Conservation (phyloP, 176 grass and related monocot species). For the Stipa capillata region DNA sequence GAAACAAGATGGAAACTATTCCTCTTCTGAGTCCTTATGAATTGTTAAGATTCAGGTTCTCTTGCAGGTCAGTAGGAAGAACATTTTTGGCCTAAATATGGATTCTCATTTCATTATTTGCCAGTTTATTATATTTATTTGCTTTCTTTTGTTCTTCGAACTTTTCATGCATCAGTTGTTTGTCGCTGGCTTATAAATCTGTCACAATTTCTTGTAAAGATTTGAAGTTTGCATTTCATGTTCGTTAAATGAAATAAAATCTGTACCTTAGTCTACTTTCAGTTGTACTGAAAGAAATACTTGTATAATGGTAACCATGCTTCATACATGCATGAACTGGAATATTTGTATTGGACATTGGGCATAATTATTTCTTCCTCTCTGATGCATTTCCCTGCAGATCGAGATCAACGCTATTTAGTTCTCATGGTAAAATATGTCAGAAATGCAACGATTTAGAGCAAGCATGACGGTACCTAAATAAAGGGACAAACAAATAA, state of each 20-base stretch:
- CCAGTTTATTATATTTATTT: not conserved
- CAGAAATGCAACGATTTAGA: too few relatives aligned
- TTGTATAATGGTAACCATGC: too few relatives aligned
- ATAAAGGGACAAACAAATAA: too few relatives aligned
- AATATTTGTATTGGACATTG: too few relatives aligned
- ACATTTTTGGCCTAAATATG: not conserved
- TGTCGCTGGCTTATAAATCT: not conserved
- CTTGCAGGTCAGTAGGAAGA: slow-evolving; percentile 25
- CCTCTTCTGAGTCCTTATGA: slow-evolving; percentile 30
- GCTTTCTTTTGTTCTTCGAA: not conserved
- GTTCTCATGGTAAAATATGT: too few relatives aligned
- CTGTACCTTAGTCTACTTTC: not conserved
- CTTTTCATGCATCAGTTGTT: not conserved
- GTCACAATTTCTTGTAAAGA: not conserved
- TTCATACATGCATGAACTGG: too few relatives aligned
- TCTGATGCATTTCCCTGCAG: too few relatives aligned
- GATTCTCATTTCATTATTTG: not conserved
- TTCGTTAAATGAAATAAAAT: not conserved
- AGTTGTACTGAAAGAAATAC: not conserved
- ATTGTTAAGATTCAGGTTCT: slow-evolving; percentile 27
- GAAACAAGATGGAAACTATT: slow-evolving; percentile 3
- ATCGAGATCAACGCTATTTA: too few relatives aligned
- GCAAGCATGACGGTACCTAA: too few relatives aligned
- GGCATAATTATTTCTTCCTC: too few relatives aligned
- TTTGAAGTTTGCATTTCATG: not conserved